phyloP scores from a whole-genome alignment of 495 filamentous ascomycete genomes.

The Trichoderma erinaceum region DNA sequence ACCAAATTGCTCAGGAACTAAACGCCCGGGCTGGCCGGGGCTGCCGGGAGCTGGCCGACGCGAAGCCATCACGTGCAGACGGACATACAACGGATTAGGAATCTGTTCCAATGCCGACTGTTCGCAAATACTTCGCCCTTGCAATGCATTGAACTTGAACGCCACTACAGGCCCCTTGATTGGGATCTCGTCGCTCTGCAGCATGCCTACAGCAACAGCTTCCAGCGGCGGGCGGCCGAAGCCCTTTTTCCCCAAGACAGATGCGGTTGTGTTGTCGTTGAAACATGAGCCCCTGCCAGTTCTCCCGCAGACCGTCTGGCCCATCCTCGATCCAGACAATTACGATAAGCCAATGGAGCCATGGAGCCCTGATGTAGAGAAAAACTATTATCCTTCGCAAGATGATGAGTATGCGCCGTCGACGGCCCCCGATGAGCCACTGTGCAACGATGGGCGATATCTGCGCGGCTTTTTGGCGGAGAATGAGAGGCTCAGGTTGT shows the following conservation, averaged over 20 bases:
- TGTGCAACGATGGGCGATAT: conserved; percentile 13
- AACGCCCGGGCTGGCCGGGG: no score
- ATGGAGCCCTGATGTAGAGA: neutral
- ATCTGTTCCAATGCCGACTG: no score
- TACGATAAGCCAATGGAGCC: conserved; percentile 11
- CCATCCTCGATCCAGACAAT: conserved; percentile 17
- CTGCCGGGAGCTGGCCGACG: no score
- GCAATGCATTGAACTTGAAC: neutral
- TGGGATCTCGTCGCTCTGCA: neutral
- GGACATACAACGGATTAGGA: no score
- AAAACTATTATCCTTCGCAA: neutral
- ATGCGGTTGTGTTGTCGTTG: conserved; percentile 13
- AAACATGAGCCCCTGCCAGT: conserved; percentile 8
- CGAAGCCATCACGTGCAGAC: no score
- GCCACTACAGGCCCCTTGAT: neutral
- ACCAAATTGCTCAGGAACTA: no score
- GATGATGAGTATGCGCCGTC: neutral
- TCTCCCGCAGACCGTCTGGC: conserved; percentile 16
- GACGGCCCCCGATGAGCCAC: neutral
- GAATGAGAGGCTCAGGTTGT: conserved; percentile 18
- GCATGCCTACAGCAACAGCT: neutral
- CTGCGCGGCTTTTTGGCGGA: conserved; percentile 17
- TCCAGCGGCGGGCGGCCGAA: neutral
- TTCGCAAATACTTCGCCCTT: neutral
- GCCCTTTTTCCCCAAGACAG: neutral